Evolutionary conservation across 768 basidiomycete species (phyloP).

Genomic region (Pleurotus tuber-regium): DNA sequence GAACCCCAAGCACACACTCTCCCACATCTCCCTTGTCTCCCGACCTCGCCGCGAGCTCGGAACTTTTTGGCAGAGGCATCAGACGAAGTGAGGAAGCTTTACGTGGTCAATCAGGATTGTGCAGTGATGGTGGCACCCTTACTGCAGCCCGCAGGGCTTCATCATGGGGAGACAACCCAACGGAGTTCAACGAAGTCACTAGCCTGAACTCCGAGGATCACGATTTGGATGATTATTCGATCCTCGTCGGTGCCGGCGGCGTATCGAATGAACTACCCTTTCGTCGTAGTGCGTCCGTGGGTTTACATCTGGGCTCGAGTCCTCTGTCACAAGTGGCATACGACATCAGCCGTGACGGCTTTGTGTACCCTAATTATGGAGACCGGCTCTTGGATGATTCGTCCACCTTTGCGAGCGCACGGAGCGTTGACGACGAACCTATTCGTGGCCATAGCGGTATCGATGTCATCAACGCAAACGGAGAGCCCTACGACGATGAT

Average conservation of each 20-base stretch:
- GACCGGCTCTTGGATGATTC: constrained; percentile 42
- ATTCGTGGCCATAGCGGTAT: constrained; percentile 1
- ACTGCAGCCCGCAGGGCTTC: constrained; percentile 57
- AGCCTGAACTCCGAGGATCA: constrained; percentile 32
- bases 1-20: constrained; percentile 4
- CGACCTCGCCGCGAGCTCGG: constrained; percentile 6
- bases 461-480: constrained; percentile 12
- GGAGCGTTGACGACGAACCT: constrained; percentile 27
- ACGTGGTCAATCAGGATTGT: constrained; percentile 22
- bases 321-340: constrained; percentile 15
- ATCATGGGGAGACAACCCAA: constrained; percentile 58
- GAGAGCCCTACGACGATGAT: constrained; percentile 14
- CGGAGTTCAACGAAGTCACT: constrained; percentile 29
- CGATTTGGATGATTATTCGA: constrained; percentile 44
- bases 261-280: constrained; percentile 11
- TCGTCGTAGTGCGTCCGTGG: constrained; percentile 5
- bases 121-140: constrained; percentile 19
- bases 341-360: constrained; percentile 3
- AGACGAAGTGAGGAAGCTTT: constrained; percentile 47
- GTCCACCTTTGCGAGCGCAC: constrained; percentile 51
- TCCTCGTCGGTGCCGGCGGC: constrained; percentile 18
- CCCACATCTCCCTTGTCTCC: constrained; percentile 1
- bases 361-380: constrained; percentile 4
- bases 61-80: constrained; percentile 18
- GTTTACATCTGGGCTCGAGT: constrained; percentile 1